These are phyloP conservation scores for Lipomyces lipofer DNA, from an alignment of 805 yeast genomes.

Conservation along the genomic window DNA sequence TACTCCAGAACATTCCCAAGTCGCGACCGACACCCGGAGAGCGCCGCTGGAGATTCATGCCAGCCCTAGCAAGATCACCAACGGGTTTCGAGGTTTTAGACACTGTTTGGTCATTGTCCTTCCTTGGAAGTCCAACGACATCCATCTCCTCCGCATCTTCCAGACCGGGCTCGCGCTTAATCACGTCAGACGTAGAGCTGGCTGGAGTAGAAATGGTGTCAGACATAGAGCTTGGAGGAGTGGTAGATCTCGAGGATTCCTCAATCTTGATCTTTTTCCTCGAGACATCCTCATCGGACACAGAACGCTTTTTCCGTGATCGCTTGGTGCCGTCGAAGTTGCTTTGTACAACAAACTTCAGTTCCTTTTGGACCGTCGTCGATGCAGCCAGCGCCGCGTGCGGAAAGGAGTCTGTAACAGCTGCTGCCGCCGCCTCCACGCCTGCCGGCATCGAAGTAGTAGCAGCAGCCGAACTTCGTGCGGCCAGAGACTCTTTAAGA, in stretches of 20 bases:
- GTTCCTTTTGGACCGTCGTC: constrained; percentile 12
- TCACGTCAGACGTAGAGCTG: background rate
- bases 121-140: background rate
- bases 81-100: background rate
- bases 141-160: background rate
- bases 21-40: constrained; percentile 12
- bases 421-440: background rate
- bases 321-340: constrained; percentile 19
- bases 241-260: background rate
- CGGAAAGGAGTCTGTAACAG: background rate
- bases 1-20: constrained; percentile 23
- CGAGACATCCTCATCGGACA: background rate
- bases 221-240: background rate
- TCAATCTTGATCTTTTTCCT: constrained; percentile 8
- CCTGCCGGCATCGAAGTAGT: constrained; percentile 10
- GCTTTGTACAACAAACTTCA: constrained; percentile 27
- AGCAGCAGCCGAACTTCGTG: constrained; percentile 7
- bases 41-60: background rate
- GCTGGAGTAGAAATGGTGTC: background rate
- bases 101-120: too few relatives aligned
- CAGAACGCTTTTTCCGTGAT: constrained; percentile 17
- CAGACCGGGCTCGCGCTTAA: background rate
- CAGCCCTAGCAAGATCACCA: background rate
- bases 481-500: constrained; percentile 28
- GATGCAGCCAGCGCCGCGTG: background rate